A percentile compares a stretch with the other conserved stretches of the same genome.
These are phyloP conservation scores for Yamadazyma atlantica DNA, from an alignment of 1,139 yeast genomes.

Conservation along the genomic window DNA sequence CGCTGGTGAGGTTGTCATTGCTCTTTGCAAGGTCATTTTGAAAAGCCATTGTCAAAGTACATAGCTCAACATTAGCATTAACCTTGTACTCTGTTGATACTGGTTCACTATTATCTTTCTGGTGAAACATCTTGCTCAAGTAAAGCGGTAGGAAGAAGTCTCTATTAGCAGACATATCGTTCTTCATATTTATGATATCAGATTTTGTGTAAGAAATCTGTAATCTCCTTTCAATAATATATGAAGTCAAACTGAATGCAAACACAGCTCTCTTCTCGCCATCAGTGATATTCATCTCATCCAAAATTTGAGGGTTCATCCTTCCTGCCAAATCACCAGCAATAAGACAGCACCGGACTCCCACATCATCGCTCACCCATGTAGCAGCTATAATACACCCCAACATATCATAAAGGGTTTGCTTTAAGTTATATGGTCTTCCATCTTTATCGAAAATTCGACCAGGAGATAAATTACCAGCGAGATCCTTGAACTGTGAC, in stretches of 20 bases:
- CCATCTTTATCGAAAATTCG: conserved; percentile 7
- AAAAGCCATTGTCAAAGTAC: conserved; percentile 8
- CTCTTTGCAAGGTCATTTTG: conserved; percentile 3
- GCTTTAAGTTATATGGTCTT: conserved; percentile 4
- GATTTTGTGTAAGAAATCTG: conserved; percentile 9
- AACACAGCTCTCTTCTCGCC: conserved; percentile 7
- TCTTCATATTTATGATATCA: conserved; percentile 6
- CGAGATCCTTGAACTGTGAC: conserved; percentile 3
- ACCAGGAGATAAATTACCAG: conserved; percentile 6
- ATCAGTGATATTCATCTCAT: conserved; percentile 3
- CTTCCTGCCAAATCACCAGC: conserved; percentile 11
- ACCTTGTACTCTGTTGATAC: conserved; percentile 9
- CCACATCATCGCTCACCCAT: conserved; percentile 10
- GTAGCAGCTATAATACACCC: conserved; percentile 10
- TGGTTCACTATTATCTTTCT: conserved; percentile 1
- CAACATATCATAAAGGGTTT: conserved; percentile 7
- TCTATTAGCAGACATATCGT: conserved; percentile 8
- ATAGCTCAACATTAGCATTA: conserved; percentile 10
- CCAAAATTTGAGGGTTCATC: conserved; percentile 8
- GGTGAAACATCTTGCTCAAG: conserved; percentile 6
- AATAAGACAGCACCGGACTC: conserved; percentile 9
- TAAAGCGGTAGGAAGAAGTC: conserved; percentile 10
- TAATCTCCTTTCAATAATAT: conserved; percentile 11
- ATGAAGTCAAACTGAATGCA: conserved; percentile 10
- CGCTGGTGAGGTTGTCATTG: conserved; percentile 1